Base-by-base conservation (phyloP, 1,284 basidiomycete genomes). In the Porodaedalea pini region DNA sequence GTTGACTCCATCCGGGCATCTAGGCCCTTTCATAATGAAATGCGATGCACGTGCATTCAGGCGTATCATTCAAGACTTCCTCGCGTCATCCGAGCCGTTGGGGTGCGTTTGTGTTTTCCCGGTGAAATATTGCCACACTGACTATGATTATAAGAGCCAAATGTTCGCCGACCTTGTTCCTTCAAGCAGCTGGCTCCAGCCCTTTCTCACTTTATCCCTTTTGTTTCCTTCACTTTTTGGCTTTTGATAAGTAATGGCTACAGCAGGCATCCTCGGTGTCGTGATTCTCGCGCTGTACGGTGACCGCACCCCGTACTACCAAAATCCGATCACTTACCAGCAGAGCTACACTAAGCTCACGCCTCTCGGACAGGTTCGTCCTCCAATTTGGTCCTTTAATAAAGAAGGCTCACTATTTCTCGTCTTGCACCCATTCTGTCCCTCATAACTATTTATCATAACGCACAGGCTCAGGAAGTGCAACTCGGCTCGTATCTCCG, bases 231-330 rank as follows among this genome's bases (percentile, higher is more conserved):
- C 57, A 37, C 63, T 60, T 51, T 55, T 59, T 58, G 52, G 39
- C 52, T 56, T 60, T 56, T 61, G 60, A 62, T 61, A 54, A 54
- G 64, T 60, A 65, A 66, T 78, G 86, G 75, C 82, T 84, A 65
- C 71, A 71, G 61, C 69, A 67, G 59, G 81, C 71, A 83, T 92
- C 58, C 81, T 88, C 64, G 91, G 92, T 71, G 86, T 88, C 65
- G 81, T 94, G 66, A 76, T 92, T 68, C 77, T 94, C 65, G 85
- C 87, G 59, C 86, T 92, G 64, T 93, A 93, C 67, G 92, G 92
- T 60, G 92, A 93, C 72, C 82, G 90, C 59, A 74, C 74, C 63
- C 82, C 79, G 63, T 87, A 78, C 70, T 81, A 80, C 72, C 90
- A 91, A 70, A 78, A 88, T 67, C 86, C 88, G 43, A 70, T 74